Percentiles rank a stretch among this genome's conserved stretches.
These are phyloP conservation scores for Calonectria ilicicola DNA, from an alignment of 2,329 filamentous ascomycete species.

Conservation along the genomic window DNA sequence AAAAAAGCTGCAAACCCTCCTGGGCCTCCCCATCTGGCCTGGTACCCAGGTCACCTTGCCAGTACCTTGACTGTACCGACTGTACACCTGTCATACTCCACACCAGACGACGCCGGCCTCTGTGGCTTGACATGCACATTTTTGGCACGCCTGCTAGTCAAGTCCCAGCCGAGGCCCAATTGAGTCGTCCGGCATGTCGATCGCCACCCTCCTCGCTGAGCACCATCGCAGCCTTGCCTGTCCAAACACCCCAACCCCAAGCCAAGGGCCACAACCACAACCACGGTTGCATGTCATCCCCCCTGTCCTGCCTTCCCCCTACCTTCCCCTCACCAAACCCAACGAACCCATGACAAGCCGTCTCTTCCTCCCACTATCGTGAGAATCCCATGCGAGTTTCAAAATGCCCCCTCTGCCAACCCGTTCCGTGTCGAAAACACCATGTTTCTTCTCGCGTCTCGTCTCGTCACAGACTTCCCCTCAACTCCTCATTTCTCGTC, in stretches of 20 bases:
- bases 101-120: background rate
- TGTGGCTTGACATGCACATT: slow-evolving; percentile 20
- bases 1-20: slow-evolving; percentile 8
- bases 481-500: background rate
- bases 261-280: background rate
- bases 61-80: background rate
- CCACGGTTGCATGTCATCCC: slow-evolving; percentile 11
- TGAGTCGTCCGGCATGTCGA: slow-evolving; percentile 14
- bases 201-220: slow-evolving; percentile 8
- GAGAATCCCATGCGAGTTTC: slow-evolving; percentile 15
- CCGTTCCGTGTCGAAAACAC: background rate
- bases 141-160: slow-evolving; percentile 7
- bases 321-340: background rate
- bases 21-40: background rate
- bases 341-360: slow-evolving; percentile 2
- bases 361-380: background rate
- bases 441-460: background rate
- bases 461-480: background rate
- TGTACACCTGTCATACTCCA: background rate
- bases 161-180: slow-evolving; percentile 17
- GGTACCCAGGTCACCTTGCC: background rate
- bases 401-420: background rate
- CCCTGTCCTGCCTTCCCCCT: slow-evolving; percentile 2
- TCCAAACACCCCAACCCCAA: slow-evolving; percentile 6
- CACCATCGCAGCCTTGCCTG: slow-evolving; percentile 16